phyloP scores from a whole-genome alignment of 2,329 filamentous ascomycete genomes.

The Capronia coronata region DNA sequence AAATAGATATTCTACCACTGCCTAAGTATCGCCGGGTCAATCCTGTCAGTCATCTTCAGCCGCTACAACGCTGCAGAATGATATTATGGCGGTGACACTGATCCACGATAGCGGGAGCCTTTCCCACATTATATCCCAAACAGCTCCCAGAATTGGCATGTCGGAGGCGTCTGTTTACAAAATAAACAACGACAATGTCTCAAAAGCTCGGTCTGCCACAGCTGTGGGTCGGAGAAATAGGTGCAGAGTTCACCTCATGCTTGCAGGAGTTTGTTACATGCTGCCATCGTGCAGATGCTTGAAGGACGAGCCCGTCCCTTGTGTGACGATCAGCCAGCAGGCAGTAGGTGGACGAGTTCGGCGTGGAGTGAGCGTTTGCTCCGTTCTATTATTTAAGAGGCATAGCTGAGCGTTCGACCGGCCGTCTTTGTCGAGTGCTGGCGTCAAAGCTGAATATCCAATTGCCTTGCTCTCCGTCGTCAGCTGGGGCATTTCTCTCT shows the following conservation, averaged over 20 bases:
- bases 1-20: slow-evolving; percentile 8
- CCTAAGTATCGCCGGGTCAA: neutral
- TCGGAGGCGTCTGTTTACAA: neutral
- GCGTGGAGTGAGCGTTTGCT: slow-evolving; percentile 5
- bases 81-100: slow-evolving; percentile 11
- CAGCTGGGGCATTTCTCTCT: neutral
- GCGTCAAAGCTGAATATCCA: neutral
- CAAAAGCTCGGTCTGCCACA: slow-evolving; percentile 13
- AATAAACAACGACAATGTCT: slow-evolving; percentile 10
- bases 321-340: slow-evolving; percentile 11
- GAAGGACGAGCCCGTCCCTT: slow-evolving; percentile 16
- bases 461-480: neutral
- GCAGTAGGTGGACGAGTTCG: neutral
- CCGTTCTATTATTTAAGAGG: slow-evolving; percentile 10
- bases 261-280: slow-evolving; percentile 21
- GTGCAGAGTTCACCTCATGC: slow-evolving; percentile 15
- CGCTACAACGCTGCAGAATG: slow-evolving; percentile 5
- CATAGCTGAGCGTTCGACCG: neutral
- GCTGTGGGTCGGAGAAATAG: slow-evolving; percentile 9
- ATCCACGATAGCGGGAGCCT: slow-evolving; percentile 16
- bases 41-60: slow-evolving; percentile 1
- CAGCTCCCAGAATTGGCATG: neutral
- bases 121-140: neutral
- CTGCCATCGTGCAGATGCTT: slow-evolving; percentile 11
- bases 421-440: neutral